Percentiles rank a stretch among this genome's conserved stretches.
These are phyloP conservation scores for Aspergillus conjunctus DNA, from an alignment of 495 filamentous ascomycete genomes.

Conservation along the genomic window DNA sequence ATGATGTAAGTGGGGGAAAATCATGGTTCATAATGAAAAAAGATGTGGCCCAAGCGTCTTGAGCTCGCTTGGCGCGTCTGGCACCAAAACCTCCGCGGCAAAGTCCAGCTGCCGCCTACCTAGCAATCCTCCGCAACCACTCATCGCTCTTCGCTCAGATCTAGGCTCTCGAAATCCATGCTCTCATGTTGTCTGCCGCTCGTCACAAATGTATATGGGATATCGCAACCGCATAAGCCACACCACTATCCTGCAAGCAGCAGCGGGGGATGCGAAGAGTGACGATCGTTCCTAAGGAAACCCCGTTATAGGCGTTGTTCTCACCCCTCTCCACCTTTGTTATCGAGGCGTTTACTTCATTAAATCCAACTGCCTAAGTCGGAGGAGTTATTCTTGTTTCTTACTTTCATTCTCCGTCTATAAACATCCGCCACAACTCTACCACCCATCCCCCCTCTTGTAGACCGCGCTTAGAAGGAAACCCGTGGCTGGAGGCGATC, in stretches of 20 bases:
- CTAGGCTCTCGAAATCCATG: slow-evolving; percentile 9
- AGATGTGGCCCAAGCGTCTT: slow-evolving; percentile 49
- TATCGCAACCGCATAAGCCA: neutral
- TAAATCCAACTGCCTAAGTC: neutral
- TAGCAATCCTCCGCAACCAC: slow-evolving; percentile 28
- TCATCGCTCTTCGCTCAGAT: slow-evolving; percentile 5
- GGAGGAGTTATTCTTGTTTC: neutral
- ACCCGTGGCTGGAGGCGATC: slow-evolving; percentile 9
- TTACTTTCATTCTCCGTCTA: neutral
- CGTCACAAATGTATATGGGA: slow-evolving; percentile 11
- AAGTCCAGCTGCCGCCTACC: slow-evolving; percentile 22
- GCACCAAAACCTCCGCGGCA: slow-evolving; percentile 20
- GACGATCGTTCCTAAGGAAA: slow-evolving; percentile 23
- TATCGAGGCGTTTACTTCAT: slow-evolving; percentile 7
- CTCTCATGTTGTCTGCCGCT: neutral
- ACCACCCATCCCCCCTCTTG: neutral
- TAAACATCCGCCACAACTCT: neutral
- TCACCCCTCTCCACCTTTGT: slow-evolving; percentile 26
- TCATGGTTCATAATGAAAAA: slow-evolving; percentile 11
- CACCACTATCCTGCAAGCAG: slow-evolving; percentile 4
- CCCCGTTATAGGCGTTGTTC: slow-evolving; percentile 26
- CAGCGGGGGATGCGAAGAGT: slow-evolving; percentile 22
- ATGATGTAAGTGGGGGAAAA: neutral
- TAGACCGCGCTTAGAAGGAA: slow-evolving; percentile 15
- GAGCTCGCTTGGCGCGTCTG: slow-evolving; percentile 41